Percentiles rank a stretch among this genome's conserved stretches.
These are phyloP conservation scores for Hawksworthiomyces lignivorus DNA, from an alignment of 2,329 filamentous ascomycete species.

Conservation along the genomic window DNA sequence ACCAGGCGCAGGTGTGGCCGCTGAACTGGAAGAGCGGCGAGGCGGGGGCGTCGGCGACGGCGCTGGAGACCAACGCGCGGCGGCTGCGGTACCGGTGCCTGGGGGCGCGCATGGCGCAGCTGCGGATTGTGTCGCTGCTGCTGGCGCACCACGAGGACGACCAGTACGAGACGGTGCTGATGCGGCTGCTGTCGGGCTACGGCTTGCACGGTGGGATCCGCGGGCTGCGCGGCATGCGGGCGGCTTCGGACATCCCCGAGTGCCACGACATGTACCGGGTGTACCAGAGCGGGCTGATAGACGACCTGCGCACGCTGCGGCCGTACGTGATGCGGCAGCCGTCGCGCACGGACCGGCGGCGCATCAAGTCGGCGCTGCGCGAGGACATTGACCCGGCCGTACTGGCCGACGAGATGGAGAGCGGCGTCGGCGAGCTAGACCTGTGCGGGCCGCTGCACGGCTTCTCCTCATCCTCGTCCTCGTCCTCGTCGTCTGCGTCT, in stretches of 20 bases:
- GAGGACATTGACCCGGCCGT: constrained; percentile 18
- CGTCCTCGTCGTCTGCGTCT: constrained; percentile 11
- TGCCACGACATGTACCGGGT: constrained; percentile 68
- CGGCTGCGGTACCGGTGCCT: constrained; percentile 64
- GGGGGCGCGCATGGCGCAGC: constrained; percentile 49
- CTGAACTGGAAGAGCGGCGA: constrained; percentile 43
- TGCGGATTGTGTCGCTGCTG: constrained; percentile 53
- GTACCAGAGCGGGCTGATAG: constrained; percentile 54
- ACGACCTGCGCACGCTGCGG: constrained; percentile 31
- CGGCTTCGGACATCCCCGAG: constrained; percentile 67
- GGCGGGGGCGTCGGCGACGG: constrained; percentile 28
- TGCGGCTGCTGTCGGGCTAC: constrained; percentile 64
- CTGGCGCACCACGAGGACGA: constrained; percentile 87
- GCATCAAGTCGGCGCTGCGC: constrained; percentile 20
- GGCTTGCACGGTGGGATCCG: constrained; percentile 55
- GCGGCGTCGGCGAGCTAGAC: neutral
- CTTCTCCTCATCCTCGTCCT: neutral
- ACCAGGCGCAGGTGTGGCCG: constrained; percentile 19
- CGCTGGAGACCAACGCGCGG: constrained; percentile 73
- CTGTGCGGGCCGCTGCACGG: neutral
- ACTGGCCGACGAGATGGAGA: constrained; percentile 8
- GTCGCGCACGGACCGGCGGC: constrained; percentile 14
- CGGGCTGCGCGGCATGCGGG: constrained; percentile 65
- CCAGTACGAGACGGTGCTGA: constrained; percentile 80
- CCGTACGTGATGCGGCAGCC: constrained; percentile 33